Conservation (phyloP, 2,329 filamentous ascomycete genomes). For the Cercospora sojina region DNA sequence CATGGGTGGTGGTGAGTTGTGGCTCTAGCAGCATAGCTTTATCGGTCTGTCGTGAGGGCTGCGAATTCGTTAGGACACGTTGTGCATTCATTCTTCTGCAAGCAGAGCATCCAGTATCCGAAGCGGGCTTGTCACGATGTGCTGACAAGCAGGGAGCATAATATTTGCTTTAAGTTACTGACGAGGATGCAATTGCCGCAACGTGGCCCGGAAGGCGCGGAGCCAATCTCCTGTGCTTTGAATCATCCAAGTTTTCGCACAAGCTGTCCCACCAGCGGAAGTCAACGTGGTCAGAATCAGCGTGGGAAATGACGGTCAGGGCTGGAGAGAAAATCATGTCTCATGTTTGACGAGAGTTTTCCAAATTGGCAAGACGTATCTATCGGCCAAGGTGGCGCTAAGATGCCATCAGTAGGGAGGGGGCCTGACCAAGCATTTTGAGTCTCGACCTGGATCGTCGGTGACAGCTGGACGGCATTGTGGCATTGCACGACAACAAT, state of each 20-base stretch:
- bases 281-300: neutral
- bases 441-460: neutral
- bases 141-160: neutral
- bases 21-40: neutral
- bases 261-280: neutral
- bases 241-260: neutral
- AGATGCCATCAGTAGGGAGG: neutral
- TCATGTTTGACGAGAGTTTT: neutral
- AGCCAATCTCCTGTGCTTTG: neutral
- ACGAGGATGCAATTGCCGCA: neutral
- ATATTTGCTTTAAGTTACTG: neutral
- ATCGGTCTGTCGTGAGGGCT: neutral
- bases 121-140: neutral
- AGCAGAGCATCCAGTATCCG: neutral
- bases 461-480: neutral
- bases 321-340: neutral
- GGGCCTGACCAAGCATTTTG: neutral
- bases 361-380: neutral
- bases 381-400: conserved; percentile 1
- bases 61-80: neutral
- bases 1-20: neutral
- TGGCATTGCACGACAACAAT: neutral
- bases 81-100: neutral
- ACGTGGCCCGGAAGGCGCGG: neutral
- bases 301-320: neutral